Evolutionary conservation across 2,329 filamentous ascomycete genomes (phyloP), one percentile per base, ranked within the genome.

Genomic region (Stagonosporopsis cucurbitacearum): DNA sequence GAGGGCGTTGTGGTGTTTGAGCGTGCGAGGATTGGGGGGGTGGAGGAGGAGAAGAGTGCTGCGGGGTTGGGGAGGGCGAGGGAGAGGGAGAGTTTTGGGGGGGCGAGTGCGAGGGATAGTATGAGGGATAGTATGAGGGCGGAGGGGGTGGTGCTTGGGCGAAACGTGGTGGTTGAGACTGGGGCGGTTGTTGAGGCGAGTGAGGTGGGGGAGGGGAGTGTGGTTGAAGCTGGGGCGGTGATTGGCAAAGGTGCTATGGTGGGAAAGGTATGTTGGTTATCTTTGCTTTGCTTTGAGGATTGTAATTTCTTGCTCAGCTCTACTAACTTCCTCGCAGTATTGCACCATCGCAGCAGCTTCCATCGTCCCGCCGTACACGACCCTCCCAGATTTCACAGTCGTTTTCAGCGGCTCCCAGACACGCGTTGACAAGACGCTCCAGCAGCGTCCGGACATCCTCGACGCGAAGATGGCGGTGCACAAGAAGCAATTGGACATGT

Each of bases 1-100:
- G 72, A 75, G 39, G 75, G 77, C 6, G 95, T 90, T 67, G 89
- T 96, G 41, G 82, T 98, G 39, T 86, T 89, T 64, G 95, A 98
- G 68, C 80, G 80, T 32, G 78, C 78, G 15, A 67, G 73, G 20
- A 68, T 82, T 2, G 75, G 75, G 1, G 57, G 62, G 30, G 43
- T 40, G 1, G 61, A 54, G 26, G 50, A 42, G 13, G 62, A 68
- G n/a, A 61, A 51, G 22, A 26, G 45, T 35, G 26, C 26, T 17
- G 32, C 19, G 30, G 13, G 30, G 30, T n/a, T 62, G 55, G 23
- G 45, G 48, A 9, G 17, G 15, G 15, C 36, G 62, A 28, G 62
- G 3, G n/a, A 36, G 62, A 28, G 62, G 3, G n/a, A 36, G 60
- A 35, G 63, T 11, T 3, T 17, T 17, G 41, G 50, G 61, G 30